Conservation (phyloP, 2,329 filamentous ascomycete genomes). For the Aspergillus costaricaensis region DNA sequence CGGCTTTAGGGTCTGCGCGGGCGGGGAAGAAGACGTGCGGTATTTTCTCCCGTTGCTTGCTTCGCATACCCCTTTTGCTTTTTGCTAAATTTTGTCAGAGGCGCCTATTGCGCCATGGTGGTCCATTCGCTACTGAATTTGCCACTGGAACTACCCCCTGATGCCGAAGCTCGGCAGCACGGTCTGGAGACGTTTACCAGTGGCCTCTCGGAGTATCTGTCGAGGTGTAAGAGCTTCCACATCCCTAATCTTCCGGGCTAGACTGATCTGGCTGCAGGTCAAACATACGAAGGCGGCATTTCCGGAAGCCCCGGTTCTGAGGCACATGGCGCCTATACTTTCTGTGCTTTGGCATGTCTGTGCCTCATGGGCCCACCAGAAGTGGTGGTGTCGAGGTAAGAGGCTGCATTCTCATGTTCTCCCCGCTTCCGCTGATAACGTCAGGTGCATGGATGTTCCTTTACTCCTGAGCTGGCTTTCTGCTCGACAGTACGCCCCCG, state of each 20-base stretch:
- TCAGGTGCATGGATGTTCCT: constrained; percentile 73
- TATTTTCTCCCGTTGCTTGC: constrained; percentile 40
- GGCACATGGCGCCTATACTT: constrained; percentile 95
- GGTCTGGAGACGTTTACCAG: constrained; percentile 69
- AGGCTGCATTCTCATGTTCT: constrained; percentile 19
- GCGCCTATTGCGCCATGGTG: constrained; percentile 87
- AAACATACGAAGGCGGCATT: constrained; percentile 94
- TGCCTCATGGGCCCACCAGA: constrained; percentile 80
- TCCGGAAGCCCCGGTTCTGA: constrained; percentile 82
- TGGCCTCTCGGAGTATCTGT: constrained; percentile 76
- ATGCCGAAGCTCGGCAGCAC: constrained; percentile 66
- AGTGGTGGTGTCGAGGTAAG: constrained; percentile 70
- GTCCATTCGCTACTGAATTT: constrained; percentile 81
- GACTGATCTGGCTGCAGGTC: constrained; percentile 55
- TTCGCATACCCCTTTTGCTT: constrained; percentile 9
- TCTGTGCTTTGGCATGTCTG: constrained; percentile 87
- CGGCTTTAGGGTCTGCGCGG: constrained; percentile 83
- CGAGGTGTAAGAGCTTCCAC: constrained; percentile 64
- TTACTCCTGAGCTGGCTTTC: constrained; percentile 84
- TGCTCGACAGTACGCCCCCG: constrained; percentile 82
- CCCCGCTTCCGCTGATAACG: constrained; percentile 19
- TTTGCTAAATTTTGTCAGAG: constrained; percentile 53
- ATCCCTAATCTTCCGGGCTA: constrained; percentile 1
- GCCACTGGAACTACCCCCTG: constrained; percentile 73
- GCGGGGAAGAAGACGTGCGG: constrained; percentile 91